Evolutionary conservation across 1,284 basidiomycete species (phyloP).

Genomic region (Rhodotorula sp.): DNA sequence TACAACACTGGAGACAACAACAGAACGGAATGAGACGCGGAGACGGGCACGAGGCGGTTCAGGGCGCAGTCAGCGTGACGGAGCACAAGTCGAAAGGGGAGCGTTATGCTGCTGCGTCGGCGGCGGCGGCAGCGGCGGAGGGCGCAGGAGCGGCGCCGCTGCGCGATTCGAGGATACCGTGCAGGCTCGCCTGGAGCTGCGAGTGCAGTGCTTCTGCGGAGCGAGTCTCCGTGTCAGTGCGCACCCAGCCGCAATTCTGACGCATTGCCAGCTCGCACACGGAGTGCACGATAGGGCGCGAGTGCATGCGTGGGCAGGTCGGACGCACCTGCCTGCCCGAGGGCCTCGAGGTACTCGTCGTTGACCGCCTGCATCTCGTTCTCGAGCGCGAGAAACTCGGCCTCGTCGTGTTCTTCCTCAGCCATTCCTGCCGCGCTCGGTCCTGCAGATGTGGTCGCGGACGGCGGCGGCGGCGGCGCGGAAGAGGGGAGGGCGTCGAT

Average conservation of each 20-base stretch:
- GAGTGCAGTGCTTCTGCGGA: slow-evolving; percentile 10
- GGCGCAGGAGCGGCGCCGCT: too few relatives aligned
- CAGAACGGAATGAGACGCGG: too few relatives aligned
- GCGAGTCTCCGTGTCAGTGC: not conserved
- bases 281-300: not conserved
- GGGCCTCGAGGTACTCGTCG: slow-evolving; percentile 67
- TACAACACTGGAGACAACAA: too few relatives aligned
- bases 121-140: not conserved
- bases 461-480: slow-evolving; percentile 62
- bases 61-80: too few relatives aligned
- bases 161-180: slow-evolving; percentile 11
- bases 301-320: not conserved
- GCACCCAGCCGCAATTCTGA: too few relatives aligned
- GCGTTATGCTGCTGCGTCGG: not conserved
- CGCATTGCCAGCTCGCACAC: too few relatives aligned
- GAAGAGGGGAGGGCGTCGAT: slow-evolving; percentile 71
- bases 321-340: slow-evolving; percentile 47
- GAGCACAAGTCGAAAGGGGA: too few relatives aligned
- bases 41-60: too few relatives aligned
- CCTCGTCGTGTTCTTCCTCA: slow-evolving; percentile 44
- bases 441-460: slow-evolving; percentile 66
- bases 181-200: slow-evolving; percentile 1
- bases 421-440: slow-evolving; percentile 52
- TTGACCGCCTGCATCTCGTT: slow-evolving; percentile 69
- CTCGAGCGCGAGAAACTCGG: slow-evolving; percentile 61